Evolutionary conservation across 495 filamentous ascomycete species (phyloP), one percentile per base, ranked within the genome.

Genomic region (Penicillium flavigenum): DNA sequence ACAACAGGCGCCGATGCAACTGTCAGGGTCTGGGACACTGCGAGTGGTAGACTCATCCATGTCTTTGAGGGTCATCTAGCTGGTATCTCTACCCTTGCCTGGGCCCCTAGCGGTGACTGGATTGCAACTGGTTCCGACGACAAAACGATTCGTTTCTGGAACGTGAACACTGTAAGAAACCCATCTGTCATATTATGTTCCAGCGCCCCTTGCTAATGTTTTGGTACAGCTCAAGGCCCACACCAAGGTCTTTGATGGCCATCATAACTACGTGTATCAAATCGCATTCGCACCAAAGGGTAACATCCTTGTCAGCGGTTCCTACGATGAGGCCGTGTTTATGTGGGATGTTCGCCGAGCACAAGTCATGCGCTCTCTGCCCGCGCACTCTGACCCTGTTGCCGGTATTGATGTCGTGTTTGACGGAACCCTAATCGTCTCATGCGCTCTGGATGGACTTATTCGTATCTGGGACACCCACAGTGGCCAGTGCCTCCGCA

Each of bases 311-410:
- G 94, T 88, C 38, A 92, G 88, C 56, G 95, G 94, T 17, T 93
- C 89, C 63, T 98, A 96, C 72, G 94, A 98, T 64, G 94, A 98
- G 78, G 94, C 95, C 9, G 89, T 98, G 0, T 95, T 96, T 61
- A 73, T 98, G 24, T 98, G 94, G 94, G 94, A 98, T 72, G 88
- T 98, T 3, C 83, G 94, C 0, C 87, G 90, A 0, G 90, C 88
- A 4, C 75, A 84, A 26, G 76, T 90, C 46, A 93, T 98, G 91
- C 83, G 90, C 47, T 92, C 88, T 47, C 79, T 98, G 43, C 94
- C 94, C 4, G 94, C 94, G 11, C 94, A 98, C 64, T 92, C 89
- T 27, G 94, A 98, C 72, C 94, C 94, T 0, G 92, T 98, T 16
- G 84, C 86, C 48, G 93, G 94, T 3, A 91, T 98, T 16, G 92